These are phyloP conservation scores for Eucalyptus leucophloia DNA, from an alignment of 345 rosid genomes.

Conservation along the genomic window DNA sequence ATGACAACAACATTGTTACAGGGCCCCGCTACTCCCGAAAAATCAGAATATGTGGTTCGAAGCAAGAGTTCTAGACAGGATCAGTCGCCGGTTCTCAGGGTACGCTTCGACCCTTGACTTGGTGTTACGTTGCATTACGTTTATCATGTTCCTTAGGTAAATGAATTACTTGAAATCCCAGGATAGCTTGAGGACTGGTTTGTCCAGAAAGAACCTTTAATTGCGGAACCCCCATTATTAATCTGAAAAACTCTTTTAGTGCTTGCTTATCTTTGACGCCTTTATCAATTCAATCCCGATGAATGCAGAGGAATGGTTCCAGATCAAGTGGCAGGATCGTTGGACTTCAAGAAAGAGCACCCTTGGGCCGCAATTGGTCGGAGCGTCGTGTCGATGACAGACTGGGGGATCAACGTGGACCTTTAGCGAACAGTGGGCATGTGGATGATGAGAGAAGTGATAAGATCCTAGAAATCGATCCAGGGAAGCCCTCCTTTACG, in stretches of 20 bases:
- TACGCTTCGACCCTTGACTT: not conserved
- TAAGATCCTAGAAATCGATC: conserved; percentile 66
- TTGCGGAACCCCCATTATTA: not conserved
- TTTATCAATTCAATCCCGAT: not conserved
- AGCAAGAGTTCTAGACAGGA: conserved; percentile 35
- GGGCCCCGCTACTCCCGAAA: conserved; percentile 90
- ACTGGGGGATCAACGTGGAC: conserved; percentile 14
- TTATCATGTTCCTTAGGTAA: not conserved
- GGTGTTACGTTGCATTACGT: not conserved
- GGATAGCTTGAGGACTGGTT: not conserved
- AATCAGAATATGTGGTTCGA: conserved; percentile 42
- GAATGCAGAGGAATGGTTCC: conserved; percentile 53
- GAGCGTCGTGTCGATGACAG: conserved; percentile 10
- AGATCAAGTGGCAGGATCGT: conserved; percentile 23
- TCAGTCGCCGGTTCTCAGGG: conserved; percentile 49
- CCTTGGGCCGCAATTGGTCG: conserved; percentile 8
- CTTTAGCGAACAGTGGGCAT: conserved; percentile 6
- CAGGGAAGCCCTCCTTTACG: conserved; percentile 24
- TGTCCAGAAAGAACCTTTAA: not conserved
- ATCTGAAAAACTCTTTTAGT: not conserved
- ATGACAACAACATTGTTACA: not conserved
- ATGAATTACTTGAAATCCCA: not conserved
- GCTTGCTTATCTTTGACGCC: not conserved
- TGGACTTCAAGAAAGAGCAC: conserved; percentile 13
- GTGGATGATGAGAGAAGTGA: conserved; percentile 34